Evolutionary conservation across 2,329 filamentous ascomycete species (phyloP).

Genomic region (Colletotrichum camelliae): DNA sequence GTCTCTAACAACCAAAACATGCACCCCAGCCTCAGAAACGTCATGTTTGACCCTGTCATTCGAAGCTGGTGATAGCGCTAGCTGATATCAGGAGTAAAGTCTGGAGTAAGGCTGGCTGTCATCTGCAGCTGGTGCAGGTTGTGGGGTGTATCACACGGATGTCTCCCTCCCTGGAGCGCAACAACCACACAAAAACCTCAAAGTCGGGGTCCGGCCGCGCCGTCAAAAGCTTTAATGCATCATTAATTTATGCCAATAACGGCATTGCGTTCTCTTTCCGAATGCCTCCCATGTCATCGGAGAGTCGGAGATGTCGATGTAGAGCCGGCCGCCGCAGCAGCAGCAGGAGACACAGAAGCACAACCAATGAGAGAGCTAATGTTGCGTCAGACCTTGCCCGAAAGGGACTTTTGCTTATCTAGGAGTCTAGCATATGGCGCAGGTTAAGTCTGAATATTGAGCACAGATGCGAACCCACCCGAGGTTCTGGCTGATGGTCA

Average conservation of each 20-base stretch:
- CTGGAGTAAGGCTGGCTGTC: not conserved
- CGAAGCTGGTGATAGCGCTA: not conserved
- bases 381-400: not conserved
- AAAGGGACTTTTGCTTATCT: not conserved
- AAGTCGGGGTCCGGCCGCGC: not conserved
- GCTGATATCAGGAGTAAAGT: not conserved
- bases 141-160: not conserved
- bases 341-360: not conserved
- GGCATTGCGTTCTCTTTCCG: not conserved
- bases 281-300: not conserved
- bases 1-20: not conserved
- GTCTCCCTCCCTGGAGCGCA: not conserved
- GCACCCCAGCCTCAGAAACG: not conserved
- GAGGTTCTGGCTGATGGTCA: not conserved
- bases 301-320: not conserved
- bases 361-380: not conserved
- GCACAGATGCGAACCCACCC: not conserved
- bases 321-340: not conserved
- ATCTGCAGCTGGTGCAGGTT: not conserved
- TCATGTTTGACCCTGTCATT: not conserved
- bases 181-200: not conserved
- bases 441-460: not conserved
- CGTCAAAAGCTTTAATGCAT: not conserved
- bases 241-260: not conserved
- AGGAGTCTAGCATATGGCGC: not conserved